Percentiles rank a stretch among this genome's conserved stretches.
These are phyloP conservation scores for Phallus indusiatus DNA, from an alignment of 768 basidiomycete genomes.

Conservation along the genomic window DNA sequence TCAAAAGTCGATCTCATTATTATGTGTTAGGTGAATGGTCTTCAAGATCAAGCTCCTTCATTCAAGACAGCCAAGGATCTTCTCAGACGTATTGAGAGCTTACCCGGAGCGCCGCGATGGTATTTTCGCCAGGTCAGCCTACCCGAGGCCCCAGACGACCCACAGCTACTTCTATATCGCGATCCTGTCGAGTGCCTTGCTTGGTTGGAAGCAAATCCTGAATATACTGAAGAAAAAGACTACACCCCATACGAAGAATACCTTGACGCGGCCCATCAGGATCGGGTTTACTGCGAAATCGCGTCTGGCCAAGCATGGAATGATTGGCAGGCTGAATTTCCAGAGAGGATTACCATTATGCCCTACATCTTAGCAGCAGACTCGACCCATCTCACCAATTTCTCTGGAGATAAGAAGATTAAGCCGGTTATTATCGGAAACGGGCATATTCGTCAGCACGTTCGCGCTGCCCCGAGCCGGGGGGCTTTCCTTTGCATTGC, in stretches of 20 bases:
- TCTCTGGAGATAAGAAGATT: background rate
- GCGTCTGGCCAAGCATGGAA: background rate
- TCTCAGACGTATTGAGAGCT: conserved; percentile 21
- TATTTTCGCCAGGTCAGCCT: background rate
- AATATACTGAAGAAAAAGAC: conserved; percentile 27
- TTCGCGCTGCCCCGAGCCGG: background rate
- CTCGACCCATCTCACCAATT: background rate
- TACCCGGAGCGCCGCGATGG: conserved; percentile 19
- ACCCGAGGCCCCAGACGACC: conserved; percentile 13
- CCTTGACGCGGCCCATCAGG: background rate
- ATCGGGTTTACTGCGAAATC: background rate
- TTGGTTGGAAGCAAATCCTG: conserved; percentile 25
- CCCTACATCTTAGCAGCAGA: background rate
- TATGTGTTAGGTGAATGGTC: background rate
- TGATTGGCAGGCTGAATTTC: background rate
- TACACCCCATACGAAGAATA: conserved; percentile 21
- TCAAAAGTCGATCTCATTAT: background rate
- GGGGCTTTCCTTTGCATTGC: background rate
- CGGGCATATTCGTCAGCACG: background rate
- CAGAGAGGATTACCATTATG: background rate
- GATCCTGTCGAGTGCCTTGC: conserved; percentile 22
- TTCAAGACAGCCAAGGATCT: conserved; percentile 19
- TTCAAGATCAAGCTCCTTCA: conserved; percentile 2
- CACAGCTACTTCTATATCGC: conserved; percentile 22
- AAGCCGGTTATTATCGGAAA: background rate